Evolutionary conservation across 768 basidiomycete genomes (phyloP).

Genomic region (Lentinula aciculospora): DNA sequence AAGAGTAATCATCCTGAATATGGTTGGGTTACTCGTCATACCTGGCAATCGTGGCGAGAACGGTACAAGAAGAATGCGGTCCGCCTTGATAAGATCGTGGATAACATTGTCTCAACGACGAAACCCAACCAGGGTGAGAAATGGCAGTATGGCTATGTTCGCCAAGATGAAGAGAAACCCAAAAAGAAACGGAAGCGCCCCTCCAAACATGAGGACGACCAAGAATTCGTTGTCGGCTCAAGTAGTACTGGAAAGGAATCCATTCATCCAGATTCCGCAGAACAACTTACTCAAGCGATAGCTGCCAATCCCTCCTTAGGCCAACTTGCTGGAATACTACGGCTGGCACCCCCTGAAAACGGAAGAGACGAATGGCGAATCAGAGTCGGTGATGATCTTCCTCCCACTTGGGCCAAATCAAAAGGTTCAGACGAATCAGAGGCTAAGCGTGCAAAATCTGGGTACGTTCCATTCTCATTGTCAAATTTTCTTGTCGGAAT

Average conservation of each 20-base stretch:
- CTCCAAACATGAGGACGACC: conserved; percentile 21
- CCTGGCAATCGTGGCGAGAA: conserved; percentile 89
- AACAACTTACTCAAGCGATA: background rate
- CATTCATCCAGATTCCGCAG: background rate
- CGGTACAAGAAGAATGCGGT: conserved; percentile 79
- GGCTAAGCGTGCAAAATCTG: conserved; percentile 40
- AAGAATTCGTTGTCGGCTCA: conserved; percentile 2
- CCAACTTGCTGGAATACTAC: conserved; percentile 2
- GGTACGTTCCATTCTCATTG: conserved; percentile 24
- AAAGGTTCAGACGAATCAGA: conserved; percentile 35
- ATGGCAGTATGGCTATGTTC: conserved; percentile 79
- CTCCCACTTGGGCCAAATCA: conserved; percentile 68
- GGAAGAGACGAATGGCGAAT: conserved; percentile 65
- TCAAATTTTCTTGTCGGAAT: background rate
- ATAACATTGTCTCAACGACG: conserved; percentile 62
- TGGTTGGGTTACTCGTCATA: conserved; percentile 76
- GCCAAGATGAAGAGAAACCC: conserved; percentile 64
- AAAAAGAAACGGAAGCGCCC: conserved; percentile 50
- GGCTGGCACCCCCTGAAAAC: conserved; percentile 32
- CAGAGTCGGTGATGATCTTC: conserved; percentile 53
- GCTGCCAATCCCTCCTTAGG: background rate
- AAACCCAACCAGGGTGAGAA: conserved; percentile 68
- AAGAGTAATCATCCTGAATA: conserved; percentile 68
- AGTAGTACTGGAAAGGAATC: background rate
- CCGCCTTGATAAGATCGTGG: conserved; percentile 61